Conservation (phyloP, 2,329 filamentous ascomycete genomes). For the Neonectria coccinea region DNA sequence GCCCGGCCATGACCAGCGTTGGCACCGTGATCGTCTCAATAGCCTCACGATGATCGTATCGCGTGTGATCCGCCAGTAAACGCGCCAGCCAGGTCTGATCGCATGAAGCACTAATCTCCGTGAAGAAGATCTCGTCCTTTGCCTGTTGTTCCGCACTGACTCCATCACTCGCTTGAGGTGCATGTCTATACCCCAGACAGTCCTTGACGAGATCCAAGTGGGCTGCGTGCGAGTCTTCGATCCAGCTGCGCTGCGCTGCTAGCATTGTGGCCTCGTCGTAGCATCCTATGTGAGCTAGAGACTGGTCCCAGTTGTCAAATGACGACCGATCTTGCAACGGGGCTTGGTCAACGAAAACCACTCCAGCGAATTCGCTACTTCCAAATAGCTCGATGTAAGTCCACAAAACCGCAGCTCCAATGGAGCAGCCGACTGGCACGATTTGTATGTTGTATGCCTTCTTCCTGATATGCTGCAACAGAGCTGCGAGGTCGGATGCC, state of each 20-base stretch:
- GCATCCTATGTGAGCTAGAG: constrained; percentile 41
- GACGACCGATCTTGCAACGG: constrained; percentile 43
- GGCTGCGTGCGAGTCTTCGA: constrained; percentile 36
- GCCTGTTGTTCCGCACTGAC: constrained; percentile 39
- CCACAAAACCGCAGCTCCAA: constrained; percentile 46
- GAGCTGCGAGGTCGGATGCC: constrained; percentile 38
- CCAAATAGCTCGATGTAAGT: constrained; percentile 45
- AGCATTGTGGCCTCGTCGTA: constrained; percentile 43
- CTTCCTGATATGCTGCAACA: constrained; percentile 38
- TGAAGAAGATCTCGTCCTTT: constrained; percentile 43
- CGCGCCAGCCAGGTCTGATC: constrained; percentile 44
- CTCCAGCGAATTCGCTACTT: constrained; percentile 40
- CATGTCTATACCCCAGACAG: constrained; percentile 43
- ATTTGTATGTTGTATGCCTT: constrained; percentile 32
- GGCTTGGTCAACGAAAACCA: constrained; percentile 47
- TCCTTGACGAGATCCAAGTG: constrained; percentile 42
- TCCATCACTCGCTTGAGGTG: constrained; percentile 35
- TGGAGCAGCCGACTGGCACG: constrained; percentile 45
- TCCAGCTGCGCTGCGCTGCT: constrained; percentile 43
- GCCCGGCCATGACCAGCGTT: constrained; percentile 44
- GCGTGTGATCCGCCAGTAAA: constrained; percentile 43
- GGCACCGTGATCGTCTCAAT: constrained; percentile 43
- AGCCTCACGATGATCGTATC: constrained; percentile 44
- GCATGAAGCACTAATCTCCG: constrained; percentile 42
- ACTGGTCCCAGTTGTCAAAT: constrained; percentile 41